Conservation (phyloP, 108 stramenopile genomes). For the Cyclotella baltica region DNA sequence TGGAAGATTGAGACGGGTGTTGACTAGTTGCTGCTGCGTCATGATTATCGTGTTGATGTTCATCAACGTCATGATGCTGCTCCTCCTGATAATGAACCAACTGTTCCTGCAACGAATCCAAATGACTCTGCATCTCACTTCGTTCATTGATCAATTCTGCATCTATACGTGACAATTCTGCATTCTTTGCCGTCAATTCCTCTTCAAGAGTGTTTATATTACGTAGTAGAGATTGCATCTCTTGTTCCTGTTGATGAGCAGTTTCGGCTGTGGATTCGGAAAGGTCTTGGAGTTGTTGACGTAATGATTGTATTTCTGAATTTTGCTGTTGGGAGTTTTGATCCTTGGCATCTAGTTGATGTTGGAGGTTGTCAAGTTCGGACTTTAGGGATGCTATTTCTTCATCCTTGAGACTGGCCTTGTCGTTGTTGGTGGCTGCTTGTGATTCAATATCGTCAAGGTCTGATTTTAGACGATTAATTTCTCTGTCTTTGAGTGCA, state of each 20-base stretch:
- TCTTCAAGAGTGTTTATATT: no score
- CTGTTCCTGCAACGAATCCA: slow-evolving; percentile 7
- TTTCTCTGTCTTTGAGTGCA: not conserved
- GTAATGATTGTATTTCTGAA: no score
- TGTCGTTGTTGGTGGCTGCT: not conserved
- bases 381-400: slow-evolving; percentile 19
- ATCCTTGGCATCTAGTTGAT: no score
- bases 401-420: not conserved
- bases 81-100: slow-evolving; percentile 13
- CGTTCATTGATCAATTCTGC: slow-evolving; percentile 14
- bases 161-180: slow-evolving; percentile 9
- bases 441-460: slow-evolving; percentile 2
- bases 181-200: not conserved
- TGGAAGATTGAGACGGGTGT: slow-evolving; percentile 19
- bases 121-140: slow-evolving; percentile 20
- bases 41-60: no score
- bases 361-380: not conserved
- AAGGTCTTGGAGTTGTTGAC: no score
- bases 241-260: no score
- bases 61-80: no score
- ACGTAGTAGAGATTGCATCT: no score
- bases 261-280: no score
- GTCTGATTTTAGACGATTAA: not conserved
- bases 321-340: no score
- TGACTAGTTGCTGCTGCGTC: no score